Percentiles rank a stretch among this genome's conserved stretches.
Evolutionary conservation across 2,329 filamentous ascomycete genomes (phyloP).

Genomic region (Lachnellula occidentalis): DNA sequence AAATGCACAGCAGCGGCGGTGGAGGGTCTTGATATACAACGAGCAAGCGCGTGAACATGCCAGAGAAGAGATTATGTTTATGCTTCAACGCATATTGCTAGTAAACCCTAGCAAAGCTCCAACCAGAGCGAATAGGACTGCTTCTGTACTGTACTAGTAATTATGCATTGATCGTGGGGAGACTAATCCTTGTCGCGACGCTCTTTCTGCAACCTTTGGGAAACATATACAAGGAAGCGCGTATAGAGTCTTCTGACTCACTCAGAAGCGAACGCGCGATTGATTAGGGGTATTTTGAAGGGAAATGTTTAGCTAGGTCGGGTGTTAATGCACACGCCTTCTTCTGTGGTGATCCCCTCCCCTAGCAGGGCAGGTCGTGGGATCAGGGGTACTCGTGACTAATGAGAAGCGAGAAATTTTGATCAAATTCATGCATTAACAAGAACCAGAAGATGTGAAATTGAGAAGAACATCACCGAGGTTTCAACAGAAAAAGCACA

Average conservation of each 20-base stretch:
- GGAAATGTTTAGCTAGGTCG: slow-evolving; percentile 3
- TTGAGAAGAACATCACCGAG: neutral
- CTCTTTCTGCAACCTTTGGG: neutral
- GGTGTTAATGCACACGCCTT: neutral
- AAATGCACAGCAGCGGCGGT: neutral
- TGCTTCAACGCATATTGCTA: slow-evolving; percentile 11
- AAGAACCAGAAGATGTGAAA: neutral
- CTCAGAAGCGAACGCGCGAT: slow-evolving; percentile 3
- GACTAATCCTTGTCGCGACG: slow-evolving; percentile 9
- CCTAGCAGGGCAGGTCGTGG: neutral
- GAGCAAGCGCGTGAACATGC: neutral
- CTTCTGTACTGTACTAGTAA: slow-evolving; percentile 1
- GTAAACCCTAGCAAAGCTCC: neutral
- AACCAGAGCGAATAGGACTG: neutral
- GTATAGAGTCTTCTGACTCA: neutral
- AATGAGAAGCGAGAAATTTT: slow-evolving; percentile 2
- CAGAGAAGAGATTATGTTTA: neutral
- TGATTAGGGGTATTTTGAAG: slow-evolving; percentile 1
- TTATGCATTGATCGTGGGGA: slow-evolving; percentile 12
- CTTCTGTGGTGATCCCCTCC: neutral
- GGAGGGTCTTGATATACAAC: neutral
- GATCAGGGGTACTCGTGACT: neutral
- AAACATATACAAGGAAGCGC: slow-evolving; percentile 3
- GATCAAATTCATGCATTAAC: neutral
- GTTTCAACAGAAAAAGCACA: neutral